Conservation (phyloP, 2,329 filamentous ascomycete species). For the Penicillium glabrum region DNA sequence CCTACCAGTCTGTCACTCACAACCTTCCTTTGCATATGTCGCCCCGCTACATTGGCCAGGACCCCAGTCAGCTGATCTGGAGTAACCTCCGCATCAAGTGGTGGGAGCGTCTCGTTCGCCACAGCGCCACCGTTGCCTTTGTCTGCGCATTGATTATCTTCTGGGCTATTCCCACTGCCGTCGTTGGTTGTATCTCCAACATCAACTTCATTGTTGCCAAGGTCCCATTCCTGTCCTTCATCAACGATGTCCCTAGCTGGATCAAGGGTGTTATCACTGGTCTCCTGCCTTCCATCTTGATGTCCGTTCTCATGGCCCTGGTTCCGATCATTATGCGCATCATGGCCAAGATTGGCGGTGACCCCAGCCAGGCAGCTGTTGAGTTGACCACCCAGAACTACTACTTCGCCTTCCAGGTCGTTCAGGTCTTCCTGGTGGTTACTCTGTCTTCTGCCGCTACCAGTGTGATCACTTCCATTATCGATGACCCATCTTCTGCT, state of each 20-base stretch:
- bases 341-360: slow-evolving; percentile 76
- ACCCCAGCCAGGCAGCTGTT: slow-evolving; percentile 73
- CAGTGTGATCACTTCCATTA: slow-evolving; percentile 63
- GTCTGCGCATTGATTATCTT: slow-evolving; percentile 80
- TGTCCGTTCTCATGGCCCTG: slow-evolving; percentile 82
- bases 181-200: slow-evolving; percentile 85
- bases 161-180: slow-evolving; percentile 74
- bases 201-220: slow-evolving; percentile 65
- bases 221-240: slow-evolving; percentile 70
- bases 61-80: slow-evolving; percentile 84
- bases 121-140: slow-evolving; percentile 68
- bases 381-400: slow-evolving; percentile 88
- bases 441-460: slow-evolving; percentile 81
- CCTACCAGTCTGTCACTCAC: slow-evolving; percentile 83
- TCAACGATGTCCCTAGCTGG: slow-evolving; percentile 66
- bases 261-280: slow-evolving; percentile 83
- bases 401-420: slow-evolving; percentile 71
- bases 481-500: slow-evolving; percentile 60
- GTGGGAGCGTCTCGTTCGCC: slow-evolving; percentile 79
- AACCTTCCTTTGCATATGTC: slow-evolving; percentile 85
- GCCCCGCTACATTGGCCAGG: slow-evolving; percentile 79
- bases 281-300: slow-evolving; percentile 74
- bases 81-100: slow-evolving; percentile 76
- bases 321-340: slow-evolving; percentile 79
- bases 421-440: slow-evolving; percentile 88